A percentile compares a stretch with the other conserved stretches of the same genome.
Conservation (phyloP, 1,284 basidiomycete species). For the Pterulicium gracile region DNA sequence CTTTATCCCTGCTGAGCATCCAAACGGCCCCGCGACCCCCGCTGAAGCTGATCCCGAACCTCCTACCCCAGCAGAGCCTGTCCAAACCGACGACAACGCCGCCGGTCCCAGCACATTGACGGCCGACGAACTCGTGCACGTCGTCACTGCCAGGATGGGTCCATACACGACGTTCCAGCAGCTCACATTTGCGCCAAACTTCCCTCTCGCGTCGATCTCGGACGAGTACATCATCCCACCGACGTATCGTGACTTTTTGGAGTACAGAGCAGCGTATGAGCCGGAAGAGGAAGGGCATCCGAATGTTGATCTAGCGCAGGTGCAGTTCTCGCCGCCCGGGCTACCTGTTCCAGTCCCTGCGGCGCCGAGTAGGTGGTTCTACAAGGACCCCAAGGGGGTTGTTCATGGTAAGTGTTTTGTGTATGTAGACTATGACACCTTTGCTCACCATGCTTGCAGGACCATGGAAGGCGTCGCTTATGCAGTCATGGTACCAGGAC, state of each 20-base stretch:
- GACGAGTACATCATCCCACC: constrained; percentile 85
- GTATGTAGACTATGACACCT: constrained; percentile 6
- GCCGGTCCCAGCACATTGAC: constrained; percentile 18
- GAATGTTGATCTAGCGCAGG: constrained; percentile 38
- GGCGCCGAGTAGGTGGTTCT: constrained; percentile 66
- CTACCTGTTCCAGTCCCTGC: constrained; percentile 56
- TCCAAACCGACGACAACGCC: constrained; percentile 12
- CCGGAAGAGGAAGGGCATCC: constrained; percentile 28
- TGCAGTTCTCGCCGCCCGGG: constrained; percentile 69
- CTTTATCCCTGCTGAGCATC: constrained; percentile 10
- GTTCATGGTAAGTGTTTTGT: constrained; percentile 49
- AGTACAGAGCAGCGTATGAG: constrained; percentile 54
- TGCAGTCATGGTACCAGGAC: constrained; percentile 81
- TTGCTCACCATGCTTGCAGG: too few species aligned
- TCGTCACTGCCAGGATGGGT: constrained; percentile 60
- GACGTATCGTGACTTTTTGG: constrained; percentile 68
- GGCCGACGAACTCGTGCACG: constrained; percentile 56
- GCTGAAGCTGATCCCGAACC: too few species aligned
- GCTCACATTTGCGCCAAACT: constrained; percentile 68
- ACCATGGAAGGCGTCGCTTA: constrained; percentile 74
- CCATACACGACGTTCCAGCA: constrained; percentile 87
- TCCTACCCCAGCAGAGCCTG: constrained; percentile 13
- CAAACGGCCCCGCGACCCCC: constrained; percentile 22
- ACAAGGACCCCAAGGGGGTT: constrained; percentile 67
- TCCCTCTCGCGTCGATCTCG: constrained; percentile 76